phyloP scores from a whole-genome alignment of 2,329 filamentous ascomycete genomes.

The Fonsecaea pedrosoi region DNA sequence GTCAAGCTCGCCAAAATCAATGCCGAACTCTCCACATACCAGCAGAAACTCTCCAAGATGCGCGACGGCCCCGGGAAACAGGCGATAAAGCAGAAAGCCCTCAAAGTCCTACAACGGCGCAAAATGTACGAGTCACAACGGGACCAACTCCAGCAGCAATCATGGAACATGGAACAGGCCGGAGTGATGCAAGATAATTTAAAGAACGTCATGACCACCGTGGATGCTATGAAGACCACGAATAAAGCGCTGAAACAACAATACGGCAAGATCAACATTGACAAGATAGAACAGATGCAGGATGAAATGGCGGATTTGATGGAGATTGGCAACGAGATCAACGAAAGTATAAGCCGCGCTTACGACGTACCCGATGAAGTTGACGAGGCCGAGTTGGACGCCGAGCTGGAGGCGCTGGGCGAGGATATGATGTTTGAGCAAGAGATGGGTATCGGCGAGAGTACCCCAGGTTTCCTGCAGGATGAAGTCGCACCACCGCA shows the following conservation, averaged over 20 bases:
- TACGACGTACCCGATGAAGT: slow-evolving; percentile 98
- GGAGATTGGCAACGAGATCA: slow-evolving; percentile 95
- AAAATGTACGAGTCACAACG: slow-evolving; percentile 94
- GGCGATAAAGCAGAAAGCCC: slow-evolving; percentile 90
- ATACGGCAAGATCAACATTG: slow-evolving; percentile 96
- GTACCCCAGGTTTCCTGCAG: slow-evolving; percentile 82
- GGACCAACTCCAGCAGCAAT: slow-evolving; percentile 90
- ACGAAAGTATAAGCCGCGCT: slow-evolving; percentile 86
- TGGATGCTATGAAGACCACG: slow-evolving; percentile 96
- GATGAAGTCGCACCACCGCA: slow-evolving; percentile 82
- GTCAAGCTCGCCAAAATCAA: slow-evolving; percentile 93
- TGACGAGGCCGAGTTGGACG: slow-evolving; percentile 94
- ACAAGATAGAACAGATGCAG: slow-evolving; percentile 96
- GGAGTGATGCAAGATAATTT: slow-evolving; percentile 99
- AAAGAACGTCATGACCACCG: slow-evolving; percentile 97
- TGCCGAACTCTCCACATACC: slow-evolving; percentile 86
- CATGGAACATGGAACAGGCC: slow-evolving; percentile 99
- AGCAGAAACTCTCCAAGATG: slow-evolving; percentile 87
- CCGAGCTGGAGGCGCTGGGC: slow-evolving; percentile 91
- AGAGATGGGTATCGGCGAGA: slow-evolving; percentile 61
- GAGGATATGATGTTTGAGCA: slow-evolving; percentile 91
- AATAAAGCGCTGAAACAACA: slow-evolving; percentile 91
- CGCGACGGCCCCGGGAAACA: slow-evolving; percentile 93
- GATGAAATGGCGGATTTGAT: slow-evolving; percentile 99
- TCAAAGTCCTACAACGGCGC: slow-evolving; percentile 90